Evolutionary conservation across 345 rosid genomes (phyloP).

Genomic region (Angophora floribunda): DNA sequence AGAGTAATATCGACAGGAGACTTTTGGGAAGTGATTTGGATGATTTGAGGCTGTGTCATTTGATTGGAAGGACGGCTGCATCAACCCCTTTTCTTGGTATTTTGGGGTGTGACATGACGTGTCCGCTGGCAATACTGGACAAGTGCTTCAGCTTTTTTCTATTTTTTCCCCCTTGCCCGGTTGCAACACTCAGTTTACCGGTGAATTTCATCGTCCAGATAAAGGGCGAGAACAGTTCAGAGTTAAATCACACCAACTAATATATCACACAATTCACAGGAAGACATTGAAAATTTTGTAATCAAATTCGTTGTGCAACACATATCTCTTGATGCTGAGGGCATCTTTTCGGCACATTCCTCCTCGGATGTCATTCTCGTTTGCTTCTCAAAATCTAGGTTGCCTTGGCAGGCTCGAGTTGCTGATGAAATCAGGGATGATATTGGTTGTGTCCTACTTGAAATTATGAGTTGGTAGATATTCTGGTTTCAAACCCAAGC

Average conservation of each 20-base stretch:
- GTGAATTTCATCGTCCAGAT: not conserved
- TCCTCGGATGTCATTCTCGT: not conserved
- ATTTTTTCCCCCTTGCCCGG: not conserved
- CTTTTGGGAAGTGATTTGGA: not conserved
- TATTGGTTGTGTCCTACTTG: no score
- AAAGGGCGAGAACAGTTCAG: not conserved
- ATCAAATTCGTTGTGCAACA: not conserved
- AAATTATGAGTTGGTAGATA: no score
- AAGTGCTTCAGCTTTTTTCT: not conserved
- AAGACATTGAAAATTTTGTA: not conserved
- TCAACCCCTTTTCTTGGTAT: not conserved
- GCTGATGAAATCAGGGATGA: not conserved
- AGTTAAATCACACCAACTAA: not conserved
- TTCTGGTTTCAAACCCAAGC: not conserved
- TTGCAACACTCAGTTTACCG: not conserved
- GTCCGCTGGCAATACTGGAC: not conserved
- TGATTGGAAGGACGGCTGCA: fast-evolving
- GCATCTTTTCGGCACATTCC: not conserved
- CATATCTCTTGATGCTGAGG: not conserved
- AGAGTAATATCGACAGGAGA: not conserved
- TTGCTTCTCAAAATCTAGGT: not conserved
- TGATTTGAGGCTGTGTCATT: not conserved
- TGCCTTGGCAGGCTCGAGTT: not conserved
- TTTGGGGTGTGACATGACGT: not conserved
- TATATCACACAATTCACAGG: not conserved